Conservation (phyloP, 345 rosid species). For the Pugionium dolabratum region DNA sequence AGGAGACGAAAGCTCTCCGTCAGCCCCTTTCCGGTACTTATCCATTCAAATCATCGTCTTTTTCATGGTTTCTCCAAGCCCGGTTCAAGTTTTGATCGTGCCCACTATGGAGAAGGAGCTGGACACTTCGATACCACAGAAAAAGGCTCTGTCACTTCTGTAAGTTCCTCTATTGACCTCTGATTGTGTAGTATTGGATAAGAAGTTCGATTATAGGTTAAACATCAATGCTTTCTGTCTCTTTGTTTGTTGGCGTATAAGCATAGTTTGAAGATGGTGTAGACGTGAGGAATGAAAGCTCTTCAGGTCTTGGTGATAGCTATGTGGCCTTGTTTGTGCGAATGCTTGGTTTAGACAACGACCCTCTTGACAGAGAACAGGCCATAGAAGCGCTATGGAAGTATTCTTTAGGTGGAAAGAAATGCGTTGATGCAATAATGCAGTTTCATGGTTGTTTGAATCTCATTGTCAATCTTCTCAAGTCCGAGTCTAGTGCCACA, state of each 20-base stretch:
- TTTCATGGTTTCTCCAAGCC: conserved; percentile 28
- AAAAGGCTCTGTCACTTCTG: conserved; percentile 47
- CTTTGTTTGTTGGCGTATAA: conserved; percentile 32
- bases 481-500: conserved; percentile 58
- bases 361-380: conserved; percentile 79
- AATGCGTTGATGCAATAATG: conserved; percentile 73
- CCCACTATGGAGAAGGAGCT: conserved; percentile 40
- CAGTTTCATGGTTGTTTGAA: conserved; percentile 76
- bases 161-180: conserved; percentile 41
- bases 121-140: conserved; percentile 44
- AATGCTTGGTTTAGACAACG: conserved; percentile 89
- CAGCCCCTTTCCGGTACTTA: conserved; percentile 10
- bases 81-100: conserved; percentile 30
- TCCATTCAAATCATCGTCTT: conserved; percentile 27
- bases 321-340: conserved; percentile 73
- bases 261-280: conserved; percentile 50
- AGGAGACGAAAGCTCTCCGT: conserved; percentile 35
- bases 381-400: conserved; percentile 77
- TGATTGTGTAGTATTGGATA: conserved; percentile 6
- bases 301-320: conserved; percentile 57
- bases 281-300: conserved; percentile 37
- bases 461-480: conserved; percentile 72
- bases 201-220: conserved; percentile 9
- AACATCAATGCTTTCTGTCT: conserved; percentile 20
- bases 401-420: conserved; percentile 78